Evolutionary conservation across 106 monocot genomes (phyloP), one percentile per base, ranked within the genome.

Genomic region (Platanthera zijinensis): DNA sequence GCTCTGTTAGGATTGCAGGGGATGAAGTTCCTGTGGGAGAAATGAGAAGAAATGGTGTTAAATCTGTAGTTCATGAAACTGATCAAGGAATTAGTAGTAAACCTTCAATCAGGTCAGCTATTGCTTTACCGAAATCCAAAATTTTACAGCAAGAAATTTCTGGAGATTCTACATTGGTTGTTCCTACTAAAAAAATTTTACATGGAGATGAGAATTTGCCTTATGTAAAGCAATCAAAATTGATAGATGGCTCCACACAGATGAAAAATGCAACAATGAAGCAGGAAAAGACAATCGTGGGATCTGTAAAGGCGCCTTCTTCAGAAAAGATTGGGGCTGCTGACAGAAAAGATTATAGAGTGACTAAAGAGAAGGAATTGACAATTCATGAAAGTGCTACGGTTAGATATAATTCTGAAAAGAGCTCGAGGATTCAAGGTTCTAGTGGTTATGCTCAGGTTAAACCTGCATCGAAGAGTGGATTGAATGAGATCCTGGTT

Each of bases 371-470:
- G 10, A 72, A 72, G 17, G 72, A 22, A 72, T 22, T 10, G 3
- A 51, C 0, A 8, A 11, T 72, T 72, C 50, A 72, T 22, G 22
- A 25, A 11, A 51, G 8, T 70, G 48, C 15, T 72, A 6, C 51
- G 51, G 22, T 51, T 72, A 13, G 72, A 72, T 72, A 50, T 15
- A 72, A 72, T 51, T 72, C 72, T 72, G 51, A 19, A 50, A 72
- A 72, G 51, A 50, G 10, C 15, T 10, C 51, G 0, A 66, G 66
- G 32, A 1, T 66, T 32, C 8, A 66, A 66, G 22, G 21, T 72
- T 10, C 15, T 21, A 51, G 10, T 22, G 22, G 22, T 28, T 7
- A 72, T 48, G 49, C 13, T 72, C 50, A 50, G 72, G 19, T 48
- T 7, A 66, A 66, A 32, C 32, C 66, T 25, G 25, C 32, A 66